Evolutionary conservation across 2,329 filamentous ascomycete species (phyloP), one percentile per base, ranked within the genome.

Genomic region (Stemphylium vesicarium): DNA sequence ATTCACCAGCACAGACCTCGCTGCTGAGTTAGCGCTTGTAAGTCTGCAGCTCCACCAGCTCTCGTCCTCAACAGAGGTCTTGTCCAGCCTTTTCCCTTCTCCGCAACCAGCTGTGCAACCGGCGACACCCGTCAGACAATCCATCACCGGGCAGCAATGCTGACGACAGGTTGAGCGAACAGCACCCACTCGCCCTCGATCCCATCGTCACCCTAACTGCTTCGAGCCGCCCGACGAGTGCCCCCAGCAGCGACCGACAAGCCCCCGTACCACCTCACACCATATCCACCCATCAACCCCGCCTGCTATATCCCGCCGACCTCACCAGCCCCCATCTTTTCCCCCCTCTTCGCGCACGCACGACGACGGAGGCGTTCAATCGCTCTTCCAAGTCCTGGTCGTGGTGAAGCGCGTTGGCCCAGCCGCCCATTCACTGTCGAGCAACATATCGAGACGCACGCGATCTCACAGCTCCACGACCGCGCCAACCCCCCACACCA

Each of bases 351-450:
- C 50, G 37, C 47, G 48, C 53, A 35, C 43, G 40, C 42, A 59
- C 60, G 43, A 50, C 46, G 38, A 43, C 50, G 63, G 61, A 60
- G 53, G 64, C 64, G 59, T 68, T 66, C 54, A 66, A 49, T 69
- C 66, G 63, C 66, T 65, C 20, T 55, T 56, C 53, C 49, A 46
- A 36, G 41, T 59, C 52, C 47, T 50, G 44, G 44, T 57, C 40
- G 44, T 31, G n/a, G 40, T 53, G 53, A 52, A 48, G 43, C 32
- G 20, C 24, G 12, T 57, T 16, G 46, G 60, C 40, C 54, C 53
- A 44, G 31, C 35, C 24, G 22, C 31, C 45, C 51, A 50, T 50
- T 54, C 45, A 40, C 50, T 29, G 32, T 22, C 41, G 42, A 53
- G 37, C n/a, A 24, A 37, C 42, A 38, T 22, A 22, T 40, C 29